Evolutionary conservation across 352 stramenopile genomes (phyloP).

Genomic region (Phytophthora vignae): DNA sequence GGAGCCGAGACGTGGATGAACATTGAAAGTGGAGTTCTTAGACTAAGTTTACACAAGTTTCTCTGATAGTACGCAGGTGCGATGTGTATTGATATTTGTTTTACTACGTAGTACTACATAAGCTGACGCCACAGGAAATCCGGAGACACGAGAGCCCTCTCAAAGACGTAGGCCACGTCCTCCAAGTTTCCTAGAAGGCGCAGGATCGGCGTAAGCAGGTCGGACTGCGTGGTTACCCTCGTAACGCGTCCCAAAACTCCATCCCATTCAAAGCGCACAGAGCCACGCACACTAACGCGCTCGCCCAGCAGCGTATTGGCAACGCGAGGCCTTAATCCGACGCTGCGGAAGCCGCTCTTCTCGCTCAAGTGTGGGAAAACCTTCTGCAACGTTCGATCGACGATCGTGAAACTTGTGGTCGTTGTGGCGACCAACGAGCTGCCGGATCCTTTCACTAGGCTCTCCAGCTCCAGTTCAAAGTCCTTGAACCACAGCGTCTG

Average conservation of each 20-base stretch:
- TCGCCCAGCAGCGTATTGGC: background rate
- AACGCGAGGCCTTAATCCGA: background rate
- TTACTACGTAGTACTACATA: too few species aligned
- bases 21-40: too few species aligned
- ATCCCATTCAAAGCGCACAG: constrained; percentile 9
- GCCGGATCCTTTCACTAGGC: background rate
- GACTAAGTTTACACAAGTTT: too few species aligned
- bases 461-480: constrained; percentile 5
- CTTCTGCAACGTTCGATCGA: constrained; percentile 3
- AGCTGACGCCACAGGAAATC: background rate
- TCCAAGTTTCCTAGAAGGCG: background rate
- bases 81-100: too few species aligned
- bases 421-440: constrained; percentile 5
- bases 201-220: constrained; percentile 7
- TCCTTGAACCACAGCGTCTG: constrained; percentile 6
- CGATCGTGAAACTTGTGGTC: constrained; percentile 12
- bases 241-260: constrained; percentile 2
- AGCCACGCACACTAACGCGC: background rate
- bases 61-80: too few species aligned
- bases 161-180: constrained; percentile 2
- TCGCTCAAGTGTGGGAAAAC: constrained; percentile 5
- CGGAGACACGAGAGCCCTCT: constrained; percentile 8
- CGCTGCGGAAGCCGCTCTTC: background rate
- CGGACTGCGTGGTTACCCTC: background rate
- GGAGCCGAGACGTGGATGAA: too few species aligned